These are phyloP conservation scores for Penicillium ochrochloron DNA, from an alignment of 495 filamentous ascomycete species.

Conservation along the genomic window DNA sequence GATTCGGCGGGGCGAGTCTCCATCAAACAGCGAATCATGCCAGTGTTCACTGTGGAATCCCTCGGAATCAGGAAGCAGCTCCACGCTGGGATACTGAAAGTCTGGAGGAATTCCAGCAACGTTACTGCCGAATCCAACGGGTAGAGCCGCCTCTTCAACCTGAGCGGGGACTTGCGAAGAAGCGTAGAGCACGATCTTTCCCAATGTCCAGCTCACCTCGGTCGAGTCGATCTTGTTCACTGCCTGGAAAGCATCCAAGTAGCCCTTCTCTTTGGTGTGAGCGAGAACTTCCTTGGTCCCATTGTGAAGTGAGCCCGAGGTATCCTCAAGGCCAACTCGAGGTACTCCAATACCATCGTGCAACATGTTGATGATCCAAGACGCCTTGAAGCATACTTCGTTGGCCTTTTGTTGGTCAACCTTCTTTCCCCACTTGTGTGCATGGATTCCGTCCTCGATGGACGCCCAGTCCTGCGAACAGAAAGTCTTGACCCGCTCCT, in stretches of 20 bases:
- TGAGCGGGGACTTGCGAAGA: constrained; percentile 79
- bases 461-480: constrained; percentile 81
- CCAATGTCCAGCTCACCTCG: constrained; percentile 98
- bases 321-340: constrained; percentile 78
- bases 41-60: constrained; percentile 65
- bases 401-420: constrained; percentile 73
- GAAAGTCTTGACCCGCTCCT: constrained; percentile 80
- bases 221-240: constrained; percentile 90
- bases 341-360: constrained; percentile 96
- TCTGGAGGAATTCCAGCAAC: constrained; percentile 66
- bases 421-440: constrained; percentile 75
- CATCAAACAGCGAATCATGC: constrained; percentile 72
- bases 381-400: constrained; percentile 96
- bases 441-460: constrained; percentile 66
- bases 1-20: constrained; percentile 65
- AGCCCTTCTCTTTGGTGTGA: constrained; percentile 76
- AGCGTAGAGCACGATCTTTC: constrained; percentile 97
- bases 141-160: constrained; percentile 56
- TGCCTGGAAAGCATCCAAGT: constrained; percentile 86
- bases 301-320: constrained; percentile 59
- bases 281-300: constrained; percentile 74
- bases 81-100: constrained; percentile 84
- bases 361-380: constrained; percentile 94
- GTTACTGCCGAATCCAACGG: constrained; percentile 94
- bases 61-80: constrained; percentile 47